Conservation (phyloP, 352 stramenopile species). For the Phytopythium helicoides region DNA sequence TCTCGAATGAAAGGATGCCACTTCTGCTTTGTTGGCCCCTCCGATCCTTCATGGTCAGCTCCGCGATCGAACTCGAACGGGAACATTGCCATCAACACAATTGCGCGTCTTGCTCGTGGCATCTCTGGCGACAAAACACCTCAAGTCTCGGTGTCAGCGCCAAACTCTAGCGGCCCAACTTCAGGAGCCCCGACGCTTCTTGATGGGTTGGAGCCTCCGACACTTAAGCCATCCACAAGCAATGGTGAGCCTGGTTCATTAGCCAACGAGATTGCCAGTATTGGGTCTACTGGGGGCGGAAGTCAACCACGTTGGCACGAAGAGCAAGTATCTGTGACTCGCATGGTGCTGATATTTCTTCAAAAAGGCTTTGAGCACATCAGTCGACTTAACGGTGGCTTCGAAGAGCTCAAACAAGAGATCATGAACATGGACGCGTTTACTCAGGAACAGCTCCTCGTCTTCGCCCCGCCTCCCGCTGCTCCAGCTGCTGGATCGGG, state of each 20-base stretch:
- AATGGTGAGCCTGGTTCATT: constrained; percentile 22
- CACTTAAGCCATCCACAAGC: background rate
- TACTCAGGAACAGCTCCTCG: constrained; percentile 70
- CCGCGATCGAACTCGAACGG: constrained; percentile 22
- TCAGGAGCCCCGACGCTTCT: background rate
- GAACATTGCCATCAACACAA: constrained; percentile 45
- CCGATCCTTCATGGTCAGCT: constrained; percentile 18
- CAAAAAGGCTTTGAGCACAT: constrained; percentile 88
- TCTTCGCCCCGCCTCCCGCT: constrained; percentile 30
- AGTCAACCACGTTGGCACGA: constrained; percentile 7
- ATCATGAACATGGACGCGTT: constrained; percentile 66
- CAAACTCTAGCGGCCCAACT: background rate
- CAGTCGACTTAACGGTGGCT: constrained; percentile 77
- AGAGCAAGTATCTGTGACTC: constrained; percentile 74
- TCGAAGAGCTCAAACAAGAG: constrained; percentile 72
- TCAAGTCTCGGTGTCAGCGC: background rate
- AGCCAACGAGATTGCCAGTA: constrained; percentile 32
- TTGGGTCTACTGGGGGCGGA: constrained; percentile 19
- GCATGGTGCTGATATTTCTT: constrained; percentile 82
- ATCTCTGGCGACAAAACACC: constrained; percentile 56
- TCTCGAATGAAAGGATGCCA: constrained; percentile 86
- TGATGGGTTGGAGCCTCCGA: background rate
- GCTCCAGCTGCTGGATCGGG: constrained; percentile 15
- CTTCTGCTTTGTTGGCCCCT: constrained; percentile 85
- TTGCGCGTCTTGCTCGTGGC: constrained; percentile 48